Conservation (phyloP, 2,329 filamentous ascomycete genomes). For the Fusarium pilosicola region DNA sequence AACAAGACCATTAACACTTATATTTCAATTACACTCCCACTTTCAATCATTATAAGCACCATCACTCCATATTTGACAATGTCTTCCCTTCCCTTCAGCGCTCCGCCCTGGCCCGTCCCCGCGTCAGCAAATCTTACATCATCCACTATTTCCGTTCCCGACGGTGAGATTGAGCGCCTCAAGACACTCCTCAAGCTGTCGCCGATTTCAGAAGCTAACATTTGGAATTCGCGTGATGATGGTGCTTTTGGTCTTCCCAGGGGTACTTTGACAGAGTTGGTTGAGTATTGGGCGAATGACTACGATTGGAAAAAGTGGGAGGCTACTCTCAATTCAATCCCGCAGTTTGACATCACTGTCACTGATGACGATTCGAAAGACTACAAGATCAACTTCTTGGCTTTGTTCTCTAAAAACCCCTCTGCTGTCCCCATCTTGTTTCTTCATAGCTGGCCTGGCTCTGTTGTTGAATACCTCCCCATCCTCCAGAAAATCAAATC, state of each 20-base stretch:
- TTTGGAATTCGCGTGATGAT: constrained; percentile 4
- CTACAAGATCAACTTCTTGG: constrained; percentile 25
- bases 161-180: constrained; percentile 1
- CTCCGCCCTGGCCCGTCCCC: not conserved
- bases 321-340: constrained; percentile 17
- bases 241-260: not conserved
- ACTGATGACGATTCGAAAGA: constrained; percentile 3
- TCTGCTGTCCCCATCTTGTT: constrained; percentile 7
- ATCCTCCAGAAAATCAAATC: constrained; percentile 14
- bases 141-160: constrained; percentile 5
- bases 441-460: constrained; percentile 33
- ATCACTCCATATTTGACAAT: not conserved
- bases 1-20: not conserved
- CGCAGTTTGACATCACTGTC: constrained; percentile 24
- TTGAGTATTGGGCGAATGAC: not conserved
- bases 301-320: constrained; percentile 34
- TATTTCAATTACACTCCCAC: not conserved
- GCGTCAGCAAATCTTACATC: constrained; percentile 18
- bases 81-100: not conserved
- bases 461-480: constrained; percentile 25
- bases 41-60: not conserved
- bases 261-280: not conserved
- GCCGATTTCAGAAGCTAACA: not conserved
- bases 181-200: constrained; percentile 12
- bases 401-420: constrained; percentile 6